These are phyloP conservation scores for Funneliformis caledonium DNA, from an alignment of 371 early-diverging fungal species.

Conservation along the genomic window DNA sequence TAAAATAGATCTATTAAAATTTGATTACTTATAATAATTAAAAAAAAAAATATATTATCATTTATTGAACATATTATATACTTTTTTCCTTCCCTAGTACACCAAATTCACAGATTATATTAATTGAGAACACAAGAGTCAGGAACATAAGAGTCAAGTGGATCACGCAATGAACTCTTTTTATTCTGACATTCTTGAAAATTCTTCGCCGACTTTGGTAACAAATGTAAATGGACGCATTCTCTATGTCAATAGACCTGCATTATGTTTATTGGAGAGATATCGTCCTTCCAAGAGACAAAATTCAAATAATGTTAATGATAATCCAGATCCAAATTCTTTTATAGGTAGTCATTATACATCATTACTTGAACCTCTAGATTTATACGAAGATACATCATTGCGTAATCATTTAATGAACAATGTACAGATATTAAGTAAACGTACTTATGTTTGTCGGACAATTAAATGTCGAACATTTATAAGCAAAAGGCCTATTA, in stretches of 20 bases:
- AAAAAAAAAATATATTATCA: too few species aligned
- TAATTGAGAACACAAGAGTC: too few species aligned
- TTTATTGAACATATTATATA: too few species aligned
- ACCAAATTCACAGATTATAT: not conserved
- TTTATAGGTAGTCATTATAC: conserved; percentile 2
- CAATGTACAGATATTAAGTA: not conserved
- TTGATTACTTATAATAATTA: too few species aligned
- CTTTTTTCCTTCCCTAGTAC: not conserved
- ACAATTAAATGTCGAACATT: conserved; percentile 2
- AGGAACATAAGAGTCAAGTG: not conserved
- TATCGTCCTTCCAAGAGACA: not conserved
- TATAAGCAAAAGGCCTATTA: not conserved
- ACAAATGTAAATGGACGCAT: not conserved
- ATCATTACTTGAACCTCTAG: conserved; percentile 10
- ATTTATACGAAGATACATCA: not conserved
- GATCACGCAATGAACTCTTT: not conserved
- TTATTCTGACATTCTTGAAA: not conserved
- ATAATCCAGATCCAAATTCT: not conserved
- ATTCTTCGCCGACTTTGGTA: conserved; percentile 3
- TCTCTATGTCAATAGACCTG: conserved; percentile 6
- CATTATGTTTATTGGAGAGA: not conserved
- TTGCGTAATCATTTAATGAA: conserved; percentile 6
- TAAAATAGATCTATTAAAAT: too few species aligned
- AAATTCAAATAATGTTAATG: not conserved
- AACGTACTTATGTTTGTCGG: not conserved